Evolutionary conservation across 2,329 filamentous ascomycete species (phyloP), one percentile per base, ranked within the genome.

Genomic region (Cladophialophora psammophila): DNA sequence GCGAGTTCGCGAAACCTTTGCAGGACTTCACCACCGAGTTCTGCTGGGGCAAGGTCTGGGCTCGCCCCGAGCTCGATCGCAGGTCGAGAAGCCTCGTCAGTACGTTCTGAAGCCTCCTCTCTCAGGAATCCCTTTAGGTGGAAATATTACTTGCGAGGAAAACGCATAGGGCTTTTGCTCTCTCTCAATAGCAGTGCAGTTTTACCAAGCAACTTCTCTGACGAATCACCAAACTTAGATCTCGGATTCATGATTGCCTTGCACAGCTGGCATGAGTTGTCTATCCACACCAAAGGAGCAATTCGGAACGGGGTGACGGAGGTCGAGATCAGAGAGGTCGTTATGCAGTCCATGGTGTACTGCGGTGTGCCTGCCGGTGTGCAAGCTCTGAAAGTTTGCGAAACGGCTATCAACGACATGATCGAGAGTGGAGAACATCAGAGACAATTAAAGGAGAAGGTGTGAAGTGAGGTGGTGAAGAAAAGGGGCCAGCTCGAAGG

Each of bases 171-270:
- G 26, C 3, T 26, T 26, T 26, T 26, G 26, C 26, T 26, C 5
- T 12, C 12, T 13, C 36, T 13, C 36, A 40, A 13, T 3, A 9
- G 12, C 12, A 1, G 12, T 3, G 9, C 36, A 2, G 26, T 13
- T 40, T 40, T 13, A 40, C 12, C 36, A 9, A 3, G 36, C 36
- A 42, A 5, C 10, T 42, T 42, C 26, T 53, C 48, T 52, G 32
- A 58, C 36, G 26, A 18, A 42, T 42, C 12, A 57, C 18, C 18
- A 31, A 31, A 26, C 32, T 31, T 40, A 59, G 34, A 59, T 45
- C 36, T 90, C 54, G 87, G 84, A 55, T 88, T 90, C 84, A 79
- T 90, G 58, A 86, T 85, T 74, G 86, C 86, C 3, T 80, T 88
- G 67, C 88, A 89, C 72, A 80, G 85, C 3, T 80, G 79, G 2